Base-by-base conservation (phyloP, 2,329 filamentous ascomycete genomes). In the Decorospora gaudefroyi region DNA sequence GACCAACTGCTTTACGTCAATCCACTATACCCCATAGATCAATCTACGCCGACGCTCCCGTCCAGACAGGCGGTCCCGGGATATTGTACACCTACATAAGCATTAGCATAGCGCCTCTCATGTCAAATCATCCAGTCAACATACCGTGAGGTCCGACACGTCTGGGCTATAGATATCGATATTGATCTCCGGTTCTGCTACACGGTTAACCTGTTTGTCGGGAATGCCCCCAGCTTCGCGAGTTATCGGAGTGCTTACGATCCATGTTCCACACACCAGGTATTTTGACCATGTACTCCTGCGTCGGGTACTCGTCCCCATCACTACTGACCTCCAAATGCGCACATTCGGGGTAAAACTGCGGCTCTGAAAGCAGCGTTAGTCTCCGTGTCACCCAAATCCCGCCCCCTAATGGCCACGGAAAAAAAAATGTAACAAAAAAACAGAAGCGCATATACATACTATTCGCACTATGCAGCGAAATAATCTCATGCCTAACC, bases 301-400 rank as follows among this genome's bases (percentile, higher is more conserved):
- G 27, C 6, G 47, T 51, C 9, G 55, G 51, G 17, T 48, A 39
- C 25, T 7, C 30, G 6, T 22, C 37, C 9, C 61, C 54, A 9
- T 45, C 40, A 4, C 61, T 59, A 19, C 38, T 45, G 7, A 67
- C 56, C 22, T 62, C 50, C 36, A 65, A 37, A 48, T 67, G 56
- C 42, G 56, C 62, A 50, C 63, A 67, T 51, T 67, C 55, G 1
- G 58, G 52, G 55, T 67, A 67, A 36, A 52, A 64, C 44, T 64
- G 62, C 19, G 62, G 62, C 40, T 51, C 34, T 36, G 16, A 2
- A n/a, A n/a, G n/a, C n/a, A n/a, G n/a, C n/a, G n/a, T n/a, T n/a
- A n/a, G n/a, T n/a, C n/a, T n/a, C n/a, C n/a, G n/a, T n/a, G n/a
- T n/a, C n/a, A n/a, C n/a, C n/a, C n/a, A n/a, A n/a, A n/a, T n/a